Base-by-base conservation (phyloP, 1,284 basidiomycete genomes). In the Coniophora puteana region DNA sequence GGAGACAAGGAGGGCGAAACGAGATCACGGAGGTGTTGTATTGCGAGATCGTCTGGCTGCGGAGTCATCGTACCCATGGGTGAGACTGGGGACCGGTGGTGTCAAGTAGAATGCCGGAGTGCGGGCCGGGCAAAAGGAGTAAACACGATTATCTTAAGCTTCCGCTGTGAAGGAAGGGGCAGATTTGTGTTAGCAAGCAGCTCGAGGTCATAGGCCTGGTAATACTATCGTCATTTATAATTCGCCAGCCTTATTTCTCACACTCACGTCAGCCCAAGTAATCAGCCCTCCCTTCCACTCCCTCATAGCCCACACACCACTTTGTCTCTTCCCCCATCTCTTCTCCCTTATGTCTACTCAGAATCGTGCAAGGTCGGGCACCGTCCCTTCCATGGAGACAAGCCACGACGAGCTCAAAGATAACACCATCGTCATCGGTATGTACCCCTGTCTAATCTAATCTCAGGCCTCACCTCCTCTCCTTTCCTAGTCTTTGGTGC, bases 381-480 rank as follows among this genome's bases (percentile, higher is more conserved):
- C 83, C 8, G 92, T 93, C 61, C 90, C 90, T 31, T 90, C 87
- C 38, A 92, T 93, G 89, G 83, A 88, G 69, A 72, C 76, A 35
- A 60, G 72, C 41, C 78, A 83, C 50, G 72, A 87, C 25, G 72
- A 78, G 46, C 78, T 94, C 68, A 86, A 74, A 63, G 82, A 89
- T 52, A 92, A 94, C 72, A 93, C 91, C 20, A 63, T 89, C 69
- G 82, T 96, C 67, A 71, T 95, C 60, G 89, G 89, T 87, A 48
- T 54, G 78, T 67, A 23, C 53, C 46, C 46, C 46, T 47, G 48
- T 52, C 41, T 43, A 28, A 18, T 49, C 38, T 38, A 45, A 42
- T 27, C 17, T 8, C 26, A 30, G 32, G 38, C 23, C 25, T 41
- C 50, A 36, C 44, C 41, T 44, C 49, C 56, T 40, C 37, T 55